These are phyloP conservation scores for Botrytis pseudocinerea DNA, from an alignment of 2,329 filamentous ascomycete genomes.

Conservation along the genomic window DNA sequence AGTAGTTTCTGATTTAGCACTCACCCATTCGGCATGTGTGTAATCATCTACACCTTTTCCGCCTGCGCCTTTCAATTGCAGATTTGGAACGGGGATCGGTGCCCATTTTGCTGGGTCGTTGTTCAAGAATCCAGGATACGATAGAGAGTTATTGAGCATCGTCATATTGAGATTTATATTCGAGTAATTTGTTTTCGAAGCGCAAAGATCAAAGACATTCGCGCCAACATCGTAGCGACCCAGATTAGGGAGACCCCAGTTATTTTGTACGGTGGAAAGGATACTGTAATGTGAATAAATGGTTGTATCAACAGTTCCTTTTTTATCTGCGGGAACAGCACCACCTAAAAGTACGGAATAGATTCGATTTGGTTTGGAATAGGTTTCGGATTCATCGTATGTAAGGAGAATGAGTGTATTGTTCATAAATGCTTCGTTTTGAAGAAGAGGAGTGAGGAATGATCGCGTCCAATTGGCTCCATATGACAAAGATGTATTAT, in stretches of 20 bases:
- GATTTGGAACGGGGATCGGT: constrained; percentile 46
- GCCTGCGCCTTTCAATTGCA: constrained; percentile 47
- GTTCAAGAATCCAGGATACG: constrained; percentile 47
- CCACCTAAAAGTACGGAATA: constrained; percentile 56
- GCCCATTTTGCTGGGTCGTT: constrained; percentile 39
- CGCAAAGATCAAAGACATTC: constrained; percentile 41
- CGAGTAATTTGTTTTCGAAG: constrained; percentile 36
- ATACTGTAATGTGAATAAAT: constrained; percentile 51
- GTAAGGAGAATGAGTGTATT: constrained; percentile 57
- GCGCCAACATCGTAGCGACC: constrained; percentile 48
- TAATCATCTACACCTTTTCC: constrained; percentile 44
- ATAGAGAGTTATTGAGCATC: constrained; percentile 48
- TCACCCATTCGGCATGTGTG: constrained; percentile 42
- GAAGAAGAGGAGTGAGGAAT: constrained; percentile 56
- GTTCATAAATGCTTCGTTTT: constrained; percentile 52
- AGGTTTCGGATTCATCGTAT: constrained; percentile 58
- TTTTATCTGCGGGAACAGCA: constrained; percentile 49
- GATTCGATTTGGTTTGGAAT: constrained; percentile 54
- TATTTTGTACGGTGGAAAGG: constrained; percentile 46
- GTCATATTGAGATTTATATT: constrained; percentile 39
- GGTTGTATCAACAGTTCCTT: constrained; percentile 53
- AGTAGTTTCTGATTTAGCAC: constrained; percentile 36
- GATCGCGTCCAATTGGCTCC: constrained; percentile 53
- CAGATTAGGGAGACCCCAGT: constrained; percentile 47
- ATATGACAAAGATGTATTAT: constrained; percentile 55